Conservation (phyloP, 768 basidiomycete genomes). For the Leccinum obscurum region DNA sequence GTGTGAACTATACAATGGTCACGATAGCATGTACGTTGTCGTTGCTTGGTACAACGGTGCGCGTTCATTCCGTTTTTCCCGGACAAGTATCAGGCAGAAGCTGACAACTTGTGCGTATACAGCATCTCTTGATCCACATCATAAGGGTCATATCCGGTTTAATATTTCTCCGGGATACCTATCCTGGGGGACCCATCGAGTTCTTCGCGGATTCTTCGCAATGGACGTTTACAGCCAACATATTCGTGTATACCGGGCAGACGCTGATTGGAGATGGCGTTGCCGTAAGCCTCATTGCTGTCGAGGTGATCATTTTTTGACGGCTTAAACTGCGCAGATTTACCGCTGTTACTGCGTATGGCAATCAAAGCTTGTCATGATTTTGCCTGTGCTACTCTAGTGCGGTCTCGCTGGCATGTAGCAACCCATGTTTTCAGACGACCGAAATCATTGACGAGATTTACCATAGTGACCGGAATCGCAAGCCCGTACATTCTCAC, state of each 20-base stretch:
- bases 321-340: not conserved
- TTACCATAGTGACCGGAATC: slow-evolving; percentile 15
- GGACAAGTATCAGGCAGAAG: too few species aligned
- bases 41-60: not conserved
- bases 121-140: not conserved
- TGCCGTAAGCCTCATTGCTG: not conserved
- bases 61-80: not conserved
- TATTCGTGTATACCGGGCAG: too few species aligned
- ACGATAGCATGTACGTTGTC: not conserved
- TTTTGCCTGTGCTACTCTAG: not conserved
- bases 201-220: too few species aligned
- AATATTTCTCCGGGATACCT: not conserved
- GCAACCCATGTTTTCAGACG: not conserved
- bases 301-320: too few species aligned
- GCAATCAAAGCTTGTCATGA: not conserved
- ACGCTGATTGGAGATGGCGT: too few species aligned
- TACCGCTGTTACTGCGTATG: not conserved
- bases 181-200: not conserved
- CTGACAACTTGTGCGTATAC: not conserved
- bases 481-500: slow-evolving; percentile 16
- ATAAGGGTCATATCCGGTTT: not conserved
- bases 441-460: not conserved
- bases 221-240: too few species aligned
- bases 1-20: not conserved
- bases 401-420: not conserved